Percentiles rank a stretch among this genome's conserved stretches.
Conservation (phyloP, 2,329 filamentous ascomycete genomes). For the Ophiostoma novo-ulmi region DNA sequence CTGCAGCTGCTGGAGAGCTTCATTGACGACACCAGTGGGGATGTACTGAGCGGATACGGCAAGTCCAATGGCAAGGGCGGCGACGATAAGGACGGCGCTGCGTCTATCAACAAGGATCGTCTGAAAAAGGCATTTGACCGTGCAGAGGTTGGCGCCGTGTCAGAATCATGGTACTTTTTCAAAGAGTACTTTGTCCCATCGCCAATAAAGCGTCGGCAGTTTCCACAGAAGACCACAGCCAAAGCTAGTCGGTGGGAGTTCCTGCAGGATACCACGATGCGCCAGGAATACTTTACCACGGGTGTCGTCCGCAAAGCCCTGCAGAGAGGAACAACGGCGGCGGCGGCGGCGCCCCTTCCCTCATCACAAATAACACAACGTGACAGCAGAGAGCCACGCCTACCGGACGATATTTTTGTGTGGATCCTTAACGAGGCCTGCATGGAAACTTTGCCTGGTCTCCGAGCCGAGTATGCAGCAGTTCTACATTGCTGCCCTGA, state of each 20-base stretch:
- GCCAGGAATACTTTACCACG: constrained; percentile 56
- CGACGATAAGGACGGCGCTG: not conserved
- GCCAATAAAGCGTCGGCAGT: constrained; percentile 31
- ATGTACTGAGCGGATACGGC: not conserved
- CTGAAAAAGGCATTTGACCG: constrained; percentile 46
- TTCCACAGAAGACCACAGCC: constrained; percentile 37
- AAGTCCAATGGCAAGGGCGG: constrained; percentile 20
- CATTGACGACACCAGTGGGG: constrained; percentile 22
- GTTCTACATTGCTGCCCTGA: constrained; percentile 43
- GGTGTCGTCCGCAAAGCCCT: constrained; percentile 57
- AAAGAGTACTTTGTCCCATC: constrained; percentile 32
- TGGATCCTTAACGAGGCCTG: constrained; percentile 62
- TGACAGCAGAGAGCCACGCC: constrained; percentile 13
- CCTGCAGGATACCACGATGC: constrained; percentile 45
- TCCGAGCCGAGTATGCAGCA: constrained; percentile 57
- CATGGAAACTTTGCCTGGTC: constrained; percentile 46
- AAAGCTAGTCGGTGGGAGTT: constrained; percentile 42
- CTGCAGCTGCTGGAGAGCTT: constrained; percentile 33
- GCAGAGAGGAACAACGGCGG: constrained; percentile 11
- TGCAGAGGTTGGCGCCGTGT: constrained; percentile 39
- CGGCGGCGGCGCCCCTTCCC: not conserved
- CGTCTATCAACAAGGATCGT: constrained; percentile 36
- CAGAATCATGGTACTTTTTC: constrained; percentile 49
- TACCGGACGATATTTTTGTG: constrained; percentile 60
- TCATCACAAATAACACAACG: not conserved